Base-by-base conservation (phyloP, 139 green algal genomes). In the Chlamydomonas eustigma region DNA sequence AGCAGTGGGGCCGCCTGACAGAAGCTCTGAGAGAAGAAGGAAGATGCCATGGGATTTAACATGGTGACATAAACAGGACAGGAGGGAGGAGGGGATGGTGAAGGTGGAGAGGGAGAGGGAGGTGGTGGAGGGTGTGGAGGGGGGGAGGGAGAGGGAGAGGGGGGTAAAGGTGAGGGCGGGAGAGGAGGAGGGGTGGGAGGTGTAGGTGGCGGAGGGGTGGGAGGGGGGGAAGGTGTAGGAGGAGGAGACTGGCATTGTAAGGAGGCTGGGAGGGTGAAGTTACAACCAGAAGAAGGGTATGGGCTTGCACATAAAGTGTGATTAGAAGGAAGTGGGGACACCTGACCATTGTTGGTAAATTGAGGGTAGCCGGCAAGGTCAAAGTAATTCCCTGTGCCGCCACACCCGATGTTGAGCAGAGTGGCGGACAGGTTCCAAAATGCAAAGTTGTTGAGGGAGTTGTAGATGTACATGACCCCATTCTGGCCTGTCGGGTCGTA, bases 381-480 rank as follows among this genome's bases (percentile, higher is more conserved):
- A 12, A 58, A 12, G 44, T 58, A 58, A 18, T 18, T 58, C 12
- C 44, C 44, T 18, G 44, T 58, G 18, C 44, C 44, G 44, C 44
- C 44, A 58, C 44, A 58, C 18, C 44, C 44, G 18, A 58, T 58
- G 44, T 58, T 18, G 12, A 58, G 44, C 44, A 58, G 44, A 12
- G 18, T 12, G 12, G 44, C 44, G 18, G 44, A 12, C 12, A 18
- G 12, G 44, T 58, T 58, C 44, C 44, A 58, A 18, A 28, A 58
- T 18, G 18, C 44, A 18, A 18, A 12, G 44, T 58, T 58, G 44
- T 58, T 58, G 12, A 58, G 12, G 18, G 12, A 28, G 18, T 58
- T 58, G 44, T 58, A 58, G 44, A 58, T 58, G 44, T 58, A 58
- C 44, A 58, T 58, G 44, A 58, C 44, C 12, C 44, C 44, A 18